A percentile compares a stretch with the other conserved stretches of the same genome.
phyloP scores from a whole-genome alignment of 805 yeast genomes.

The Pichia rugopelliculosa region DNA sequence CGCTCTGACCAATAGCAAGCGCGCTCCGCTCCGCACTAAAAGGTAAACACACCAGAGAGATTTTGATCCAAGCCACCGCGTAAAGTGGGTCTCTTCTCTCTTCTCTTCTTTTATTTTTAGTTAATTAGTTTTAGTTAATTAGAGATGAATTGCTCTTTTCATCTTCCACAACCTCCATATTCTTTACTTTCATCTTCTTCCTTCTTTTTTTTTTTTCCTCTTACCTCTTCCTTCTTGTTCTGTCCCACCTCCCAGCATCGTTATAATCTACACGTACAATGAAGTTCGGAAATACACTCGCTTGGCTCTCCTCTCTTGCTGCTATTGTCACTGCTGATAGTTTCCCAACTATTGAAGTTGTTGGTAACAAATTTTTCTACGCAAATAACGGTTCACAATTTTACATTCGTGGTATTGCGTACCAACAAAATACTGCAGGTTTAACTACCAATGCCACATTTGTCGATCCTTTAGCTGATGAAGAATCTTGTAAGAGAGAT shows the following conservation, averaged over 20 bases:
- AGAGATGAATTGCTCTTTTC: too few relatives aligned
- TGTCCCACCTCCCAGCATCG: neutral
- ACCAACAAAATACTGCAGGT: constrained; percentile 62
- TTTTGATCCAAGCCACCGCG: neutral
- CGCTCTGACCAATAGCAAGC: neutral
- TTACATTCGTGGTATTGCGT: constrained; percentile 81
- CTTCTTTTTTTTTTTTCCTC: neutral
- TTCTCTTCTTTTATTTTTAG: too few relatives aligned
- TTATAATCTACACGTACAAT: neutral
- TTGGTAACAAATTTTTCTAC: constrained; percentile 73
- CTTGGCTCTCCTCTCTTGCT: constrained; percentile 14
- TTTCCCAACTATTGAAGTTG: constrained; percentile 48
- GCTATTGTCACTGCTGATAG: constrained; percentile 21
- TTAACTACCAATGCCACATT: constrained; percentile 27
- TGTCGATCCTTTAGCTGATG: constrained; percentile 75
- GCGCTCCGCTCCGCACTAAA: too few relatives aligned
- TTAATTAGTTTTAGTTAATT: too few relatives aligned
- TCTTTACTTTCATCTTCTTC: neutral
- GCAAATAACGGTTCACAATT: constrained; percentile 70
- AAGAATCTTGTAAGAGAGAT: constrained; percentile 67
- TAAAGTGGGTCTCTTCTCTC: neutral
- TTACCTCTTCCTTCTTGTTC: too few relatives aligned
- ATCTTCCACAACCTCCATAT: too few relatives aligned
- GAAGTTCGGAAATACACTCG: constrained; percentile 11
- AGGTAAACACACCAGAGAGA: neutral